Base-by-base conservation (phyloP, 140 eudicot species). In the Senecio squalidus region DNA sequence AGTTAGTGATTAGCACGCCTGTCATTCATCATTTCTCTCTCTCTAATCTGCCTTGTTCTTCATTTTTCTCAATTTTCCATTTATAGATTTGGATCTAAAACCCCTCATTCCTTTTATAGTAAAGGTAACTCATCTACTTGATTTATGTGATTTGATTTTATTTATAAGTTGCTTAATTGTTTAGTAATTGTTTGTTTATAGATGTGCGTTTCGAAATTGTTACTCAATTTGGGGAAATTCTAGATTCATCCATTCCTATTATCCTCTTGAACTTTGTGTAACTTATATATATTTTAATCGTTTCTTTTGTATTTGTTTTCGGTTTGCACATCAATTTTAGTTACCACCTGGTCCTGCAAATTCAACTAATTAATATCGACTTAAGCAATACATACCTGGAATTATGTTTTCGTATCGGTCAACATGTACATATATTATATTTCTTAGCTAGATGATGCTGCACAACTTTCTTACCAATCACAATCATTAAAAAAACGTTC, bases 1-100 rank as follows among this genome's bases (percentile, higher is more conserved):
- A n/a, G n/a, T n/a, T n/a, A n/a, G 95, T 82, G 91, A 82, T 71
- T 79, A 81, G 95, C 95, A 85, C 95, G 91, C 82, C 95, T 76
- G 86, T 73, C 86, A 68, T 76, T 71, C 84, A 86, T 86, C 86
- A 85, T 81, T 78, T 31, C 51, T 33, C 27, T 58, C 47, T 17
- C 58, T 41, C 40, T 67, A 55, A 49, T 21, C 56, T 29, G n/a
- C 57, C 15, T 47, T n/a, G 33, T 44, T 39, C 24, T 53, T 54
- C 60, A 24, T 39, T 16, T 23, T 25, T 34, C 28, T 51, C 72
- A 58, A 3, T 13, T 54, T 46, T 60, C 41, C 52, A 62, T 58
- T 9, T 22, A 68, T 52, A 25, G 56, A 58, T 4, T 64, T 78
- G 77, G 84, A 78, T 78, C 84, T 78, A 54, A 62, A 44, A 5